phyloP scores from a whole-genome alignment of 306 rosid species.

The Mimosa pudica region DNA sequence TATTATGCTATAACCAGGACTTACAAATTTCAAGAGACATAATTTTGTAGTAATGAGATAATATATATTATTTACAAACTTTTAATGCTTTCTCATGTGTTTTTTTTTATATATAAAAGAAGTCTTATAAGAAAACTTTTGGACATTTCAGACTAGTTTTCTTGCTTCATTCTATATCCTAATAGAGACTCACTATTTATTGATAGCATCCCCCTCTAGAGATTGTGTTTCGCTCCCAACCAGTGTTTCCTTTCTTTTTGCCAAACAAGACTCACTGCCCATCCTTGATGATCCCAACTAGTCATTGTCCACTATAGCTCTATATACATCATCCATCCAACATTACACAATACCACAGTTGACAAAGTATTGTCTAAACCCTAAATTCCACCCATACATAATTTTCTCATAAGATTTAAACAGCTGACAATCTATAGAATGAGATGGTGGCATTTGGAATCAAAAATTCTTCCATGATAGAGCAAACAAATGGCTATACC shows the following conservation, averaged over 20 bases:
- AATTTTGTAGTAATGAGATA: neutral
- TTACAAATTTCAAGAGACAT: neutral
- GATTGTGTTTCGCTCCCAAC: neutral
- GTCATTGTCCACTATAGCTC: neutral
- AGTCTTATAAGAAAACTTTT: neutral
- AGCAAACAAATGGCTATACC: too few relatives aligned
- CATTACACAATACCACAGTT: neutral
- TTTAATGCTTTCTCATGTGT: neutral
- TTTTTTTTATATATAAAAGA: too few relatives aligned
- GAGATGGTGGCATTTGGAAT: neutral
- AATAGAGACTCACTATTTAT: neutral
- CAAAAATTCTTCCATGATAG: neutral
- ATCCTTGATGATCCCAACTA: neutral
- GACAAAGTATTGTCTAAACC: neutral
- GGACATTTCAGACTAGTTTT: neutral
- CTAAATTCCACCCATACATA: neutral
- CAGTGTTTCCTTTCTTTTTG: neutral
- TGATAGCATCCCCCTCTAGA: neutral
- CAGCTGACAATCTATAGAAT: neutral
- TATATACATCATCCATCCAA: neutral
- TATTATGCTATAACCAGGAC: neutral
- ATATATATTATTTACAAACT: neutral
- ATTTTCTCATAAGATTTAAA: neutral
- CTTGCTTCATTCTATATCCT: neutral
- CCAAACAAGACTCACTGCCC: neutral